Base-by-base conservation (phyloP, 345 rosid genomes). In the Eucalyptus pauciflora region DNA sequence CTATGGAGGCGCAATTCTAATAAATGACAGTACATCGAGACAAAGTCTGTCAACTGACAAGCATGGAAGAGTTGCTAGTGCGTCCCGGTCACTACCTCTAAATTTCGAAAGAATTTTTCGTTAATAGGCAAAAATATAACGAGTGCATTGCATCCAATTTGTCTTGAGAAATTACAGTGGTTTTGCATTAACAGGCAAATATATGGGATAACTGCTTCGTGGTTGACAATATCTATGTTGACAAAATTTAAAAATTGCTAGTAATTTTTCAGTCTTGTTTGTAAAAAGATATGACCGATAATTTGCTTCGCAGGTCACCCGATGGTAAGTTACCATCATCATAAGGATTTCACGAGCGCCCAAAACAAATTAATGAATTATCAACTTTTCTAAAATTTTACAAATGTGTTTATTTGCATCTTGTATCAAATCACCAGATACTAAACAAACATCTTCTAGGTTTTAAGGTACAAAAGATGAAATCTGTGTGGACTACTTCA, bases 1-100 rank as follows among this genome's bases (percentile, higher is more conserved):
- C 67, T 60, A 54, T 54, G 0, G 0, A 52, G 0, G 58, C 11
- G 0, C 10, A 0, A 54, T 54, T 54, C 25, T 54, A 54, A 54
- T 20, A 52, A 52, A 52, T 20, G 58, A 54, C 58, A 0, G 25
- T 54, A 2, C 1, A 54, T 17, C 0, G 1, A 20, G 25, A 54
- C 58, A 54, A 0, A 0, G 51, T 50, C 17, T 3, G 0, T 50
- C 3, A 16, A 14, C 54, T 50, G 20, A 50, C 20, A 16, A 16
- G 54, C 50, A 49, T 52, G 58, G 0, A 52, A 54, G 0, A 54
- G 10, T 54, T 62, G 0, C 33, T 29, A 13, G n/a, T 2, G 71
- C 6, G 8, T 62, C 33, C 16, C 1, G 13, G 8, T 29, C 0
- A 62, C n/a, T 29, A 0, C 33, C 33, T 62, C 33, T 13, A 62